These are phyloP conservation scores for Thoreauomyces humboldtii DNA, from an alignment of 192 early-diverging fungal genomes.

Conservation along the genomic window DNA sequence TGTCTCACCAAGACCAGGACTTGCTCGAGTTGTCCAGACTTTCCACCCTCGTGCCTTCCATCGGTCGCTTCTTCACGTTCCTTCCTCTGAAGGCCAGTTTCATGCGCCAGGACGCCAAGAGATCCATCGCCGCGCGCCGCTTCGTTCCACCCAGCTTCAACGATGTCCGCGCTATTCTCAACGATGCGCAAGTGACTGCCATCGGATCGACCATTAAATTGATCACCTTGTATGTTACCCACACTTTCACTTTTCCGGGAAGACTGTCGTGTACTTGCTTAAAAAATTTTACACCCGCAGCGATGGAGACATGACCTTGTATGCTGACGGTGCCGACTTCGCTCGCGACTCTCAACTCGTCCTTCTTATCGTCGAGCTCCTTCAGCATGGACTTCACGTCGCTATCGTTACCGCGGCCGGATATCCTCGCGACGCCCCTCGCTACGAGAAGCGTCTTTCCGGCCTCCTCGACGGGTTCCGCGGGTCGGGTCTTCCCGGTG, in stretches of 20 bases:
- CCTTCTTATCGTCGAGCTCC: conserved; percentile 62
- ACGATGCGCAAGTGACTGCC: conserved; percentile 81
- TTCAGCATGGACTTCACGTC: conserved; percentile 63
- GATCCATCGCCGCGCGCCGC: conserved; percentile 72
- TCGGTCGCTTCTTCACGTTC: conserved; percentile 82
- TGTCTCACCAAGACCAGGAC: conserved; percentile 47
- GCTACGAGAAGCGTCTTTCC: conserved; percentile 75
- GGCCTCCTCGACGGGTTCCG: conserved; percentile 72
- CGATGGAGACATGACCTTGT: conserved; percentile 94
- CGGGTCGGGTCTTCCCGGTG: conserved; percentile 40
- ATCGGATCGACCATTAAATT: conserved; percentile 68
- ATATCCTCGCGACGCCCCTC: conserved; percentile 65
- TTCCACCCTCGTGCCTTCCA: conserved; percentile 69
- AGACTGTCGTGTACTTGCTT: too few species aligned
- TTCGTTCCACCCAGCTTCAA: conserved; percentile 91
- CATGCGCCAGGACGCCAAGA: conserved; percentile 59
- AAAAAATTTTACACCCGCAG: conserved; percentile 25
- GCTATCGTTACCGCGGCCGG: conserved; percentile 92
- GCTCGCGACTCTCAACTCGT: conserved; percentile 66
- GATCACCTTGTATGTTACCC: conserved; percentile 72
- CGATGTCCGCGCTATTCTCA: conserved; percentile 86
- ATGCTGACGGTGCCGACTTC: conserved; percentile 85
- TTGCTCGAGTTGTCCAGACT: conserved; percentile 73
- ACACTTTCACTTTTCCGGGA: not conserved
- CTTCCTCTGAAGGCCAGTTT: conserved; percentile 76